phyloP scores from a whole-genome alignment of 495 filamentous ascomycete species.

The Baudoinia panamericana region DNA sequence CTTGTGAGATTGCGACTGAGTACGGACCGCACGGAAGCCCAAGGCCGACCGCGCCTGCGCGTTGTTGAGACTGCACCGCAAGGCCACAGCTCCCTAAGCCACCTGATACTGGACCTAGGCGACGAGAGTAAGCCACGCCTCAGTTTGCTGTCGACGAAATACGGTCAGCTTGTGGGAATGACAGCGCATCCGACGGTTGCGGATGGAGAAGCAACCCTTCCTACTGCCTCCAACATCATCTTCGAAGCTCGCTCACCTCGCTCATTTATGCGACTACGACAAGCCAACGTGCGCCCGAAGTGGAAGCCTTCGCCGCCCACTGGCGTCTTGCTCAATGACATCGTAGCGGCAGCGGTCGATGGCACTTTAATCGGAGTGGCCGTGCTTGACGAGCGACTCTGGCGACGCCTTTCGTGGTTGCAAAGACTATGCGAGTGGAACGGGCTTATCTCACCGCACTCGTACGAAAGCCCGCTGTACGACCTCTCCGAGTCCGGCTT shows the following conservation, averaged over 20 bases:
- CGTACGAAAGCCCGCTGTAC: neutral
- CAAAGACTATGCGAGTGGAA: slow-evolving; percentile 15
- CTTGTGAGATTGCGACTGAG: slow-evolving; percentile 18
- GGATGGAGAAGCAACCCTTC: too few species aligned
- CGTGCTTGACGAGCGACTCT: slow-evolving; percentile 21
- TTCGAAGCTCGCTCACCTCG: slow-evolving; percentile 27
- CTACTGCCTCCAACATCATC: slow-evolving; percentile 19
- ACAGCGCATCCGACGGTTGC: too few species aligned
- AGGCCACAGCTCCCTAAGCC: slow-evolving; percentile 2
- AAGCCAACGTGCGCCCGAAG: slow-evolving; percentile 22
- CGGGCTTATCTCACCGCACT: slow-evolving; percentile 10
- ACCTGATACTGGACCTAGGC: slow-evolving; percentile 2
- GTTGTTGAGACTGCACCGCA: neutral
- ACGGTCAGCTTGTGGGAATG: too few species aligned
- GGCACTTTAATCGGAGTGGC: slow-evolving; percentile 25
- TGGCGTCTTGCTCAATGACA: slow-evolving; percentile 24
- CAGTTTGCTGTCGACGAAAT: slow-evolving; percentile 22
- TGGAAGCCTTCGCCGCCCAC: slow-evolving; percentile 19
- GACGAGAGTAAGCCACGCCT: neutral
- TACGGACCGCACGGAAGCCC: neutral
- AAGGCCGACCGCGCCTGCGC: neutral
- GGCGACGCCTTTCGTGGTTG: slow-evolving; percentile 18
- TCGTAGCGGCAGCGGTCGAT: slow-evolving; percentile 27
- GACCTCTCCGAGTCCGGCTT: neutral
- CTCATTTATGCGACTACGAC: slow-evolving; percentile 24